Base-by-base conservation (phyloP, 2,329 filamentous ascomycete genomes). In the Proliferodiscus dingleyae region DNA sequence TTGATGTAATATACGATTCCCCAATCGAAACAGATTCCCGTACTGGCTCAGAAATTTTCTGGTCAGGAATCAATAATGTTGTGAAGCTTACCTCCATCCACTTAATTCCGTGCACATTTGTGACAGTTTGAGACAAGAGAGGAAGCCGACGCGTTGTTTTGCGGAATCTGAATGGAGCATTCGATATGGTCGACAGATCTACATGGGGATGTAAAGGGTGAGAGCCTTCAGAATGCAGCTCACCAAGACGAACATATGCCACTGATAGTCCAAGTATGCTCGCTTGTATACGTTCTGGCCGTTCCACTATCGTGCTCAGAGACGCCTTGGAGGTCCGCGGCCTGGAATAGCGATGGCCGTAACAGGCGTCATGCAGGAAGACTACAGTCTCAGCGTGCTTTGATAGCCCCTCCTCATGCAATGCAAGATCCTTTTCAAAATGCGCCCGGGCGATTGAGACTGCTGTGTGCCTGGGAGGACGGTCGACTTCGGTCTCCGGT, bases 331-430 rank as follows among this genome's bases (percentile, higher is more conserved):
- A 84, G 1, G 89, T 85, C 57, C 86, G 83, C 3, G 89, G 89
- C 36, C 93, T 78, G 9, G 90, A 88, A 66, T 83, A 98, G 18
- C 89, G 83, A 68, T 98, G 93, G 19, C 91, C 90, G 64, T 97
- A 98, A 67, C 91, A 95, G 43, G 86, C 83, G 68, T 98, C 93
- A 59, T 97, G 89, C 2, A 98, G 71, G 23, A 98, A 77, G 37
- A 97, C 89, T 4, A 94, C 68, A 0, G 89, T 89, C 49, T 89
- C 72, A 9, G 77, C 66, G 26, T 68, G 54, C 21, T 54, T 52
- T 18, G 50, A 16, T 54, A 47, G 11, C 56, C 47, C 37, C 34
- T 46, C 22, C 50, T 45, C 34, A 45, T 64, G 61, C 26, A 59
- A 26, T 26, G 59, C 57, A 11, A 65, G 45, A 34, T 65, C 62